phyloP scores from a whole-genome alignment of 1,284 basidiomycete species.

The Cryptococcus sp. region DNA sequence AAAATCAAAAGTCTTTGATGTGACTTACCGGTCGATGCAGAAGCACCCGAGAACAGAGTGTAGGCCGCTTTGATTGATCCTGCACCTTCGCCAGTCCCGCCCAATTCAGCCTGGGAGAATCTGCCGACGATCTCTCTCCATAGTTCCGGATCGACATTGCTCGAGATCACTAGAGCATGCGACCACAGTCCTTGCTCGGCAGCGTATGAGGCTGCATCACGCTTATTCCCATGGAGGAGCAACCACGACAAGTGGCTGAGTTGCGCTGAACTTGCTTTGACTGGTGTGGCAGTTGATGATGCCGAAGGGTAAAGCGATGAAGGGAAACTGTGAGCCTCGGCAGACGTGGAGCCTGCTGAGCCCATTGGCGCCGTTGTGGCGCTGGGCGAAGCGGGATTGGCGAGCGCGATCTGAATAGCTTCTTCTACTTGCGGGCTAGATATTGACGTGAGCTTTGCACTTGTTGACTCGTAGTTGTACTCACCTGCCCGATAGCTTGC shows the following conservation, averaged over 20 bases:
- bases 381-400: constrained; percentile 55
- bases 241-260: constrained; percentile 78
- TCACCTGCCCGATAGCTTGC: constrained; percentile 77
- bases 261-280: constrained; percentile 57
- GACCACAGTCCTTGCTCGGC: constrained; percentile 88
- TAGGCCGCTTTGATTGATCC: constrained; percentile 71
- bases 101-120: constrained; percentile 80
- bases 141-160: constrained; percentile 86
- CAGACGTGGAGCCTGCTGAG: constrained; percentile 6
- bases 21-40: constrained; percentile 67
- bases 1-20: background rate
- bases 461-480: constrained; percentile 19
- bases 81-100: constrained; percentile 35
- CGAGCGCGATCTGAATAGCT: constrained; percentile 64
- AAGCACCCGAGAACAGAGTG: constrained; percentile 73
- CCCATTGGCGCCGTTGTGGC: constrained; percentile 29
- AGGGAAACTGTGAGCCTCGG: constrained; percentile 23
- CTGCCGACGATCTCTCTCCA: constrained; percentile 89
- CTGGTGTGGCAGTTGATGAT: constrained; percentile 27
- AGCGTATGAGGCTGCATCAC: constrained; percentile 84
- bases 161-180: constrained; percentile 93
- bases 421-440: constrained; percentile 68
- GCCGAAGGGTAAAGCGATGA: constrained; percentile 15
- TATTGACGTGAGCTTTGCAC: background rate
- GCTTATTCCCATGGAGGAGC: constrained; percentile 78